Evolutionary conservation across 2,329 filamentous ascomycete genomes (phyloP), one percentile per base, ranked within the genome.

Genomic region (Phialophora chinensis): DNA sequence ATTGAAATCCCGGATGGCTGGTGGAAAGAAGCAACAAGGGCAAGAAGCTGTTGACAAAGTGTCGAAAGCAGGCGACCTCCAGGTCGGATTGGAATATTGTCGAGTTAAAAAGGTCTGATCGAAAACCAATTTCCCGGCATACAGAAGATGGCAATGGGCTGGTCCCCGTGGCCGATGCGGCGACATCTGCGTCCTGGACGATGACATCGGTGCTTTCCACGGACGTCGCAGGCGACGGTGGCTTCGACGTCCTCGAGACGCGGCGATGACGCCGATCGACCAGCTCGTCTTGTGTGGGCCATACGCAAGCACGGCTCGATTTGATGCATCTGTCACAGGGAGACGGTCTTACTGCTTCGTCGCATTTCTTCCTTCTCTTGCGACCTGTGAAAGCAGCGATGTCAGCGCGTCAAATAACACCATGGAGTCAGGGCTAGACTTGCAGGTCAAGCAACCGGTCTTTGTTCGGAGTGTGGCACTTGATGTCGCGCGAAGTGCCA

Each of bases 381-480:
- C 67, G 60, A 35, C 67, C 67, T 65, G 23, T 10, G 1, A 27
- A 52, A n/a, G 20, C 31, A 29, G 14, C 25, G n/a, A 42, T n/a
- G 42, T 59, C 29, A 52, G 44, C 44, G 44, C 44, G n/a, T 31
- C 25, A 33, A 23, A 25, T 10, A 38, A 35, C 25, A 47, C 29
- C 31, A 29, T n/a, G 10, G 7, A 25, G 35, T 44, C 10, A 29
- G 11, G 27, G 20, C 29, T 25, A 31, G 20, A 64, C 67, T 64
- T 27, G 65, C 67, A 69, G 11, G 64, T 69, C 52, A 66, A 57
- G 47, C 67, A 69, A 20, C 64, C 67, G 47, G 67, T 69, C 64
- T 69, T 69, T 17, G 64, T 66, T 7, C 67, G 67, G 20, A 69
- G 61, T 29, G 52, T 69, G 25, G 66, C 66, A 53, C 25, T 56